These are phyloP conservation scores for Aspergillus ustus DNA, from an alignment of 2,329 filamentous ascomycete genomes.

Conservation along the genomic window DNA sequence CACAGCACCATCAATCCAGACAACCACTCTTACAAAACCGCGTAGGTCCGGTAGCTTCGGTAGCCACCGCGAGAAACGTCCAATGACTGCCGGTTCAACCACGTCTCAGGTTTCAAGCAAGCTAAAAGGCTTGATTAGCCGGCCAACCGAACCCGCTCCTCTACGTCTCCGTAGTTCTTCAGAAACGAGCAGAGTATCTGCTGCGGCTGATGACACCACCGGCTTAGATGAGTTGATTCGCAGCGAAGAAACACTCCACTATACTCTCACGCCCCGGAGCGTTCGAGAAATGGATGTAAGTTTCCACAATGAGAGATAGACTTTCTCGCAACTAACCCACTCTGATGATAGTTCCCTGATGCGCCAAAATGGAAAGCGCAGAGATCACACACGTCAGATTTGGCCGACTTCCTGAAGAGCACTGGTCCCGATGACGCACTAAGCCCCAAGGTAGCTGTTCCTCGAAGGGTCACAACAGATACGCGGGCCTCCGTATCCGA, in stretches of 20 bases:
- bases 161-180: constrained; percentile 41
- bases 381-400: constrained; percentile 40
- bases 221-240: constrained; percentile 81
- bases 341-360: constrained; percentile 36
- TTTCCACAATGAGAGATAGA: constrained; percentile 21
- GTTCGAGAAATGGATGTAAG: constrained; percentile 77
- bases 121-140: constrained; percentile 48
- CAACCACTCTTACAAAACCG: constrained; percentile 32
- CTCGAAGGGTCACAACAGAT: background rate
- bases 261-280: constrained; percentile 77
- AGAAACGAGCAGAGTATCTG: constrained; percentile 39
- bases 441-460: background rate
- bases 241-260: constrained; percentile 81
- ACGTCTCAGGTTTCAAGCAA: constrained; percentile 47
- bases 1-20: constrained; percentile 29
- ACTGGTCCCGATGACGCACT: constrained; percentile 35
- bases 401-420: constrained; percentile 45
- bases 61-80: constrained; percentile 43
- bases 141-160: constrained; percentile 35
- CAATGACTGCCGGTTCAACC: constrained; percentile 45
- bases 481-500: constrained; percentile 17
- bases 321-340: constrained; percentile 6
- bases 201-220: constrained; percentile 59
- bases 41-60: constrained; percentile 47
- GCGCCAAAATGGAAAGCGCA: constrained; percentile 37